A percentile compares a stretch with the other conserved stretches of the same genome.
Conservation (phyloP, 2,329 filamentous ascomycete species). For the Aspergillus thermomutatus region DNA sequence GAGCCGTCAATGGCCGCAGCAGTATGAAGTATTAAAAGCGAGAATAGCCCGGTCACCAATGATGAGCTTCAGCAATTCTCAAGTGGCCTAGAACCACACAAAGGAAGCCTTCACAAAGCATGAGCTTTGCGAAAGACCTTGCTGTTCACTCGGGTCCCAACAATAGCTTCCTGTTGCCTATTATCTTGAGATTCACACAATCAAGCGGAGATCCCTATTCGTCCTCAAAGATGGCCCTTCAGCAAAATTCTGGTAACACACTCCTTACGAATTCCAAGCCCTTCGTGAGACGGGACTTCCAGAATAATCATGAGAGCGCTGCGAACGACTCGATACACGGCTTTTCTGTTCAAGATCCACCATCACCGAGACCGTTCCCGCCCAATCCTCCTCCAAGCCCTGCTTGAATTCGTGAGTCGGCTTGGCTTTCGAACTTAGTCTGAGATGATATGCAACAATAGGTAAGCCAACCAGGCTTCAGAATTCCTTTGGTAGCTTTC, state of each 20-base stretch:
- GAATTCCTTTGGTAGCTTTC: neutral
- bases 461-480: neutral
- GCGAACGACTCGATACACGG: constrained; percentile 1
- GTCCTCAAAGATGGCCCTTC: neutral
- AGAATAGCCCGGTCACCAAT: neutral
- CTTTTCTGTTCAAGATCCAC: constrained; percentile 21
- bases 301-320: neutral
- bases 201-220: neutral
- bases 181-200: neutral
- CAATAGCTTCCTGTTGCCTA: neutral
- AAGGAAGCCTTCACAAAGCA: neutral
- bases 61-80: neutral
- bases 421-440: neutral
- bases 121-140: neutral
- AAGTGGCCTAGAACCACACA: neutral
- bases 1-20: neutral
- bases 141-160: neutral
- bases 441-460: neutral
- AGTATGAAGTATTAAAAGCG: neutral
- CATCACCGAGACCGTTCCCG: constrained; percentile 33
- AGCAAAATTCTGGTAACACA: neutral
- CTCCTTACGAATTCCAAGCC: neutral
- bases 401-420: constrained; percentile 18
- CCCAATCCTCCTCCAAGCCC: constrained; percentile 41
- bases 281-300: neutral